A percentile compares a stretch with the other conserved stretches of the same genome.
Evolutionary conservation across 2,329 filamentous ascomycete genomes (phyloP).

Genomic region (Bipolaris bicolor): DNA sequence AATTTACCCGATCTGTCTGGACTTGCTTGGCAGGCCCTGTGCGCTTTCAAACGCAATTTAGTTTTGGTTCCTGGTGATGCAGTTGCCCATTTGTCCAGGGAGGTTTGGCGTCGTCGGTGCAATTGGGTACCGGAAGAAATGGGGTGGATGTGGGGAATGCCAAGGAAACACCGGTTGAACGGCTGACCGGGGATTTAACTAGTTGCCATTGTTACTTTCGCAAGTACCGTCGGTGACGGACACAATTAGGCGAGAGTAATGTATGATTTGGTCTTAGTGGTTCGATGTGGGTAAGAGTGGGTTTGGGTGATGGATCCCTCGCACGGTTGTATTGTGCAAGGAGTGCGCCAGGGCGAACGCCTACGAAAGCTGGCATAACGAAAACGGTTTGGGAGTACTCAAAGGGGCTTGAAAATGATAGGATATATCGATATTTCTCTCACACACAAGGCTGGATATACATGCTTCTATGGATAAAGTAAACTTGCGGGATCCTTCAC

Average conservation of each 20-base stretch:
- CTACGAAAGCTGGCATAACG: no score
- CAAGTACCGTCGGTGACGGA: not conserved
- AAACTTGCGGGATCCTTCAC: no score
- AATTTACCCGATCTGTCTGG: slow-evolving; percentile 18
- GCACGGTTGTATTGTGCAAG: not conserved
- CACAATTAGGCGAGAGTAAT: not conserved
- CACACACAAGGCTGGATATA: no score
- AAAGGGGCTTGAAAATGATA: no score
- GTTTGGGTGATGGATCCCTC: not conserved
- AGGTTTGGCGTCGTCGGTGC: not conserved
- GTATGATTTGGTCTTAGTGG: not conserved
- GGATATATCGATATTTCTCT: no score
- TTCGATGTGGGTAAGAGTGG: not conserved
- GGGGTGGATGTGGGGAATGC: not conserved
- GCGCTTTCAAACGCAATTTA: slow-evolving; percentile 4
- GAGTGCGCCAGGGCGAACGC: no score
- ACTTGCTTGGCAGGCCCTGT: slow-evolving; percentile 13
- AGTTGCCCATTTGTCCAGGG: not conserved
- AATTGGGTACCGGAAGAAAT: not conserved
- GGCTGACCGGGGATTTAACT: not conserved
- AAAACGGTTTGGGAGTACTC: no score
- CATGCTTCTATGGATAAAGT: no score
- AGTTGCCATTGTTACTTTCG: not conserved
- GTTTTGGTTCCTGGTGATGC: slow-evolving; percentile 1
- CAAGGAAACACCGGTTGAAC: not conserved